Evolutionary conservation across 306 rosid genomes (phyloP), one percentile per base, ranked within the genome.

Genomic region (Gastrolobium villosum): DNA sequence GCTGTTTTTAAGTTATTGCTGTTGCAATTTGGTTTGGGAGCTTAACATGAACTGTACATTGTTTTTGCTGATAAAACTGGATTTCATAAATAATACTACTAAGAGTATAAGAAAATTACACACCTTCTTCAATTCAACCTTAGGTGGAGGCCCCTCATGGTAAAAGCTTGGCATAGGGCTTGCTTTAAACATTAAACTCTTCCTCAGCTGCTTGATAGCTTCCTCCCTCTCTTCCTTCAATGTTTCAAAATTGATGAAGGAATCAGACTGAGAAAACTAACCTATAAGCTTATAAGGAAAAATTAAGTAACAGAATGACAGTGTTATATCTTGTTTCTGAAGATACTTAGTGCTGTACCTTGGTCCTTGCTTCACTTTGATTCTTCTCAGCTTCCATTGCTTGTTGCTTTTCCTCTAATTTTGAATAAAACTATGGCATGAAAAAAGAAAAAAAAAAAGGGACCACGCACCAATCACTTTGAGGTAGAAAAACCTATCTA

Each of bases 81-180:
- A 63, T 63, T 73, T 1, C 40, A 4, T 46, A 57, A 26, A 61
- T 67, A 46, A 43, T 52, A 48, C 30, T 31, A 70, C 43, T 32
- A 26, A 49, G 74, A 79, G 49, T 59, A 75, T 20, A 60, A 69
- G 79, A 82, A 82, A 31, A 34, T 37, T 65, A 53, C 71, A 52
- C 83, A 96, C 99, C 99, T 93, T 96, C 83, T 91, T 96, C 64
- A 96, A 84, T 84, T 91, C 98, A 85, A 70, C 92, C 90, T 91
- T 93, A 8, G 98, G 91, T 73, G 99, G 99, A 85, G 97, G 98
- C 3, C 97, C 98, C 76, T 96, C 99, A 3, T 93, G 86, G 89
- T 96, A 96, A 90, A 96, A 96, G 85, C 89, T 89, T 28, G 99
- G 99, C 99, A 96, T 93, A 49, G 97, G 99, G 73, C 52, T 96